Evolutionary conservation across 768 basidiomycete species (phyloP), one percentile per base, ranked within the genome.

Genomic region (Pleurotus salmoneostramineus): DNA sequence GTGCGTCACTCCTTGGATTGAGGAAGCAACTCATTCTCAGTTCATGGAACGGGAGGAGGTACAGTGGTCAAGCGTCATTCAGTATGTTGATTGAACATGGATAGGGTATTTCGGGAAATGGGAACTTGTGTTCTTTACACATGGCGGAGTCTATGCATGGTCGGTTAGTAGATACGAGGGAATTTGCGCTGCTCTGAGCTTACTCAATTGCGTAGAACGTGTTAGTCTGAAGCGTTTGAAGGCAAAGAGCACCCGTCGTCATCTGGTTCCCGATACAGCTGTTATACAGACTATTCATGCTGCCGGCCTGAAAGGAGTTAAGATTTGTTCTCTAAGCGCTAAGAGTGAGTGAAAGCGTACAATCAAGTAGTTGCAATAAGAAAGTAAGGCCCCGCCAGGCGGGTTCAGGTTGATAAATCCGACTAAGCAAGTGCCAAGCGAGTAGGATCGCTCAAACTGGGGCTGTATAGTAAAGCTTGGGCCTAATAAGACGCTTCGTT

Each of bases 381-480:
- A 56, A n/a, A 57, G 15, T 4, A 17, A 36, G 5, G 45, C n/a
- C 6, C 59, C 56, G 31, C 55, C 55, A 14, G 12, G 32, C 0
- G 55, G 27, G 47, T 60, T 56, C 32, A 57, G 37, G 36, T 60
- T 60, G 3, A 43, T 43, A 21, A 56, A 27, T 2, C 59, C 59
- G 12, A 43, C 46, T 6, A 57, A 46, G 45, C 59, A 60, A 3
- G 59, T 60, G 3, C 59, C 56, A 44, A 49, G 48, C 15, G 46
- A 57, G 36, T 60, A 60, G 11, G 44, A 14, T 12, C 42, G 45
- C 49, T 60, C 59, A 27, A 49, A 57, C 12, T 56, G 56, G 37
- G 59, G 59, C 11, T 15, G 34, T 27, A 60, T 56, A 3, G 49
- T 42, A 36, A 57, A 60, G 50, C 57, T 60, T 15, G 59, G 59